Base-by-base conservation (phyloP, 805 yeast genomes). In the Yueomyces sinensis region DNA sequence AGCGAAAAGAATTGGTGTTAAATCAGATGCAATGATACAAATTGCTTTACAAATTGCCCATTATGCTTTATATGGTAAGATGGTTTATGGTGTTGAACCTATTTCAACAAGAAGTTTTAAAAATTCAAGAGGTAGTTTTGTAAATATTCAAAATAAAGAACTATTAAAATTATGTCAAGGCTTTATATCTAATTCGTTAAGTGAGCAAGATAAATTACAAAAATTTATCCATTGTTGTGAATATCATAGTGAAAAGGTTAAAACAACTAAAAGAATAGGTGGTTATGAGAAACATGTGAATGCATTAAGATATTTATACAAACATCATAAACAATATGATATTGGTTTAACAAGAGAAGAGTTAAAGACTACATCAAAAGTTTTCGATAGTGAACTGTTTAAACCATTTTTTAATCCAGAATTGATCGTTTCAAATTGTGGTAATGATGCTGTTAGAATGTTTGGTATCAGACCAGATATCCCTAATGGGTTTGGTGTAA, bases 401-500 rank as follows among this genome's bases (percentile, higher is more conserved):
- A 41, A 40, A 5, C 65, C 65, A 20, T 45, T 63, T 27, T 61
- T 59, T 29, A 56, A 56, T 7, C 67, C 68, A 3, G 69, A 64
- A 36, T 45, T 65, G 35, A 46, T 63, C 30, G 65, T 83, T 3
- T 73, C 86, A 23, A 86, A 86, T 56, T 86, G 96, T 61, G 96
- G 96, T 16, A 86, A 84, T 53, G 86, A 94, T 9, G 83, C 95
- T 1, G 69, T 86, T 48, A 76, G 77, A 35, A 62, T 82, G 24
- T 86, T 86, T 61, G 95, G 95, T 2, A 75, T 86, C 38, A 89
- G 94, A 0, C 95, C 96, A 2, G 91, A 87, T 1, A 67, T 75
- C 15, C 76, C 84, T 31, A 84, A 81, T 47, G 96, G 96, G 0
- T 84, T 79, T 56, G 95, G 95, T n/a, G 66, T 86, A 17, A 95